These are phyloP conservation scores for Guadua angustifolia DNA, from an alignment of 176 grass and related monocot species.

Conservation along the genomic window DNA sequence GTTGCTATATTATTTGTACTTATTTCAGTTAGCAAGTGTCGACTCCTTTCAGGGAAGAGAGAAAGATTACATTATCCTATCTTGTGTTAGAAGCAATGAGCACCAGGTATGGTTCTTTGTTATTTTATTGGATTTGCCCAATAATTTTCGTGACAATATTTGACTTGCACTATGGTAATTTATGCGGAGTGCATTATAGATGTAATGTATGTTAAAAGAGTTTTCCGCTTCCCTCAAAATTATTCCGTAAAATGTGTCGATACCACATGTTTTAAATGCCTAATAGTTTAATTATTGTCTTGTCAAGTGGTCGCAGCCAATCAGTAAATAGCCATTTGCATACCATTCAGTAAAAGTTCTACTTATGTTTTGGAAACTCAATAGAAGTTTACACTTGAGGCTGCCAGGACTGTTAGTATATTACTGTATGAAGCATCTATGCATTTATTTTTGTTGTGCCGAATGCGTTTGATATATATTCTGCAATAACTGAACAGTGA, in stretches of 20 bases:
- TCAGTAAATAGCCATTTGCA: constrained; percentile 11
- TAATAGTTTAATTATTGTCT: background rate
- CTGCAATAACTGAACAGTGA: background rate
- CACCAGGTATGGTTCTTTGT: too few species aligned
- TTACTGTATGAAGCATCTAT: constrained; percentile 20
- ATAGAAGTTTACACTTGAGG: background rate
- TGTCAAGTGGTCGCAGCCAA: background rate
- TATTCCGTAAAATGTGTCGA: background rate
- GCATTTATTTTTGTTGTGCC: background rate
- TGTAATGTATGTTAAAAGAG: too few species aligned
- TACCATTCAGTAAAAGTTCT: background rate
- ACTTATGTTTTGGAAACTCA: constrained; percentile 1
- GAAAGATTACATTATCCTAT: too few species aligned
- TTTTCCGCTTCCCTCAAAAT: background rate
- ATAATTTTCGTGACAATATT: too few species aligned
- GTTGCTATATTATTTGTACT: too few species aligned
- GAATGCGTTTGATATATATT: constrained; percentile 8
- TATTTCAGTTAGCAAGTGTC: too few species aligned
- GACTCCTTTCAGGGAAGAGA: too few species aligned
- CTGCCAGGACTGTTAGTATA: background rate
- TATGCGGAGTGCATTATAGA: too few species aligned
- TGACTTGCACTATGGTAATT: too few species aligned
- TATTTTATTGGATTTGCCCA: too few species aligned
- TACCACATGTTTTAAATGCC: constrained; percentile 13
- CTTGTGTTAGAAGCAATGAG: too few species aligned